A percentile compares a stretch with the other conserved stretches of the same genome.
phyloP scores from a whole-genome alignment of 164 flowering plant genomes.

The Cinnamomum micranthum region DNA sequence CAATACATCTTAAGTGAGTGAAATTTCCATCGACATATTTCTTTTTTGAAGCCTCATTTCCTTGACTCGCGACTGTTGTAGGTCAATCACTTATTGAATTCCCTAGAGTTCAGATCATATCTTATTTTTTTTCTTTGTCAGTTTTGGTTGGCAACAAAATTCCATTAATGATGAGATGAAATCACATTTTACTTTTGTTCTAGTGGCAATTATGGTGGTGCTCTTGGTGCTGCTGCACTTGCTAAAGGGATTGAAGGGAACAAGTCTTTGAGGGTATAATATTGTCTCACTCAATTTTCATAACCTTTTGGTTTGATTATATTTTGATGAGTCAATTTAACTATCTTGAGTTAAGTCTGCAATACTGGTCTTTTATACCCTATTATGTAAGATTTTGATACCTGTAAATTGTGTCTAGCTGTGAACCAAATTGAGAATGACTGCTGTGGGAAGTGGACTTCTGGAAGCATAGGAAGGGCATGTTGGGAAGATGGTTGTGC shows the following conservation, averaged over 20 bases:
- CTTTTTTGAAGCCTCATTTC: background rate
- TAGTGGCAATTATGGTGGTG: slow-evolving; percentile 98
- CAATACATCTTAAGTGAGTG: slow-evolving; percentile 79
- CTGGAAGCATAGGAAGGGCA: no score
- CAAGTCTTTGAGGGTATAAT: slow-evolving; percentile 79
- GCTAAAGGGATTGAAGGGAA: slow-evolving; percentile 90
- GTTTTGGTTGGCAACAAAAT: background rate
- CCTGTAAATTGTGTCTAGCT: background rate
- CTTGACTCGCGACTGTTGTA: no score
- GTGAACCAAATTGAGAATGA: no score
- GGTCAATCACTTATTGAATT: background rate
- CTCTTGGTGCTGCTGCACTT: slow-evolving; percentile 86
- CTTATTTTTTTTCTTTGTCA: background rate
- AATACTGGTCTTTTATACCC: background rate
- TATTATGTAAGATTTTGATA: background rate
- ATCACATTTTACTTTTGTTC: slow-evolving; percentile 11
- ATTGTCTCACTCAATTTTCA: background rate
- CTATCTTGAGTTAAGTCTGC: background rate
- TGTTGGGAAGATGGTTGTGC: no score
- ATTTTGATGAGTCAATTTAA: background rate
- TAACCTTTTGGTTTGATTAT: background rate
- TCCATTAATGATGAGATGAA: background rate
- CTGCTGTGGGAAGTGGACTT: no score
- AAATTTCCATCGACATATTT: background rate
- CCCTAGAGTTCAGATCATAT: background rate